Evolutionary conservation across 2,329 filamentous ascomycete genomes (phyloP).

Genomic region (Sclerotinia subarctica): DNA sequence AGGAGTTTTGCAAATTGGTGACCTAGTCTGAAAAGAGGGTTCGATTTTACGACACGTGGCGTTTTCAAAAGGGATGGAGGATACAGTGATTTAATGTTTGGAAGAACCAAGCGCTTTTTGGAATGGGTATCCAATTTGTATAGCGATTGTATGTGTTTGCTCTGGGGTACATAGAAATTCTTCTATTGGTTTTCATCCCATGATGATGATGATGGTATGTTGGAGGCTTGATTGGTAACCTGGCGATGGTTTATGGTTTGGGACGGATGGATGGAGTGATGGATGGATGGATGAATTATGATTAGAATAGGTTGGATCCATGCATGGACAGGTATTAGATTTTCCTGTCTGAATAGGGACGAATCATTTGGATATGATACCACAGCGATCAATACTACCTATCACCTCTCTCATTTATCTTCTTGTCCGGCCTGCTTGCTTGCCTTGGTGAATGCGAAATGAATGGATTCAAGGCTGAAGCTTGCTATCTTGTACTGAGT

Average conservation of each 20-base stretch:
- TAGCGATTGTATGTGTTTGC: not conserved
- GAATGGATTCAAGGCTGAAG: too few relatives aligned
- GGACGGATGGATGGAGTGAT: not conserved
- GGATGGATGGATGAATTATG: conserved; percentile 3
- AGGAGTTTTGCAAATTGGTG: conserved; percentile 50
- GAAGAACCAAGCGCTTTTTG: not conserved
- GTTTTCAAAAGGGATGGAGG: not conserved
- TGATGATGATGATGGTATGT: not conserved
- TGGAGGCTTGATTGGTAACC: not conserved
- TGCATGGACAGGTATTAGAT: not conserved
- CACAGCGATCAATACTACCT: not conserved
- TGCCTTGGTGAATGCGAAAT: not conserved
- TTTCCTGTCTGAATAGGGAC: not conserved
- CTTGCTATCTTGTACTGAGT: too few relatives aligned
- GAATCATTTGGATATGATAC: not conserved
- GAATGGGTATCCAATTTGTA: not conserved
- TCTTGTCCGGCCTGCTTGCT: too few relatives aligned
- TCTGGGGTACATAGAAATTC: not conserved
- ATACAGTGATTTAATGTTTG: not conserved
- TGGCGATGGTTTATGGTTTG: not conserved
- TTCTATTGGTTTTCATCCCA: not conserved
- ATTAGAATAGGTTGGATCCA: not conserved
- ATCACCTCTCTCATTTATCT: not conserved
- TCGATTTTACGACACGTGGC: not conserved
- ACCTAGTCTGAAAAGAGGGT: conserved; percentile 22